Evolutionary conservation across 208 protist species (phyloP).

Genomic region (Trypanosoma mega): DNA sequence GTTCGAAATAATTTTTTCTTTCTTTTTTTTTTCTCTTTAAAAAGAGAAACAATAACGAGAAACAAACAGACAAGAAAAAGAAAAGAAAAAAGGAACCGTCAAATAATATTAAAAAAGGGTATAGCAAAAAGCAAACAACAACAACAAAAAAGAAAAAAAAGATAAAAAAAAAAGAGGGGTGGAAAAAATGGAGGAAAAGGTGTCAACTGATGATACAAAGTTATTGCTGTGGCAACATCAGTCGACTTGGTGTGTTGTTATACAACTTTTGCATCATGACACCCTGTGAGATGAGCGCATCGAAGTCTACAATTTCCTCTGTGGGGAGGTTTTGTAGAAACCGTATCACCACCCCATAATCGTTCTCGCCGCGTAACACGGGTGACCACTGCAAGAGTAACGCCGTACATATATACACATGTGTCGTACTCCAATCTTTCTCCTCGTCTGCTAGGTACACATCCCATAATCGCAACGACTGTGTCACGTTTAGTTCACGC

Average conservation of each 20-base stretch:
- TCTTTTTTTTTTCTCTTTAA: slow-evolving; percentile 1
- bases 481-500: slow-evolving; percentile 76
- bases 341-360: slow-evolving; percentile 61
- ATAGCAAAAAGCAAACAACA: too few relatives aligned
- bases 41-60: neutral
- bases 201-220: slow-evolving; percentile 6
- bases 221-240: slow-evolving; percentile 7
- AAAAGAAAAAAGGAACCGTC: too few relatives aligned
- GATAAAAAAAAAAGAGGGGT: slow-evolving; percentile 1
- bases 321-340: slow-evolving; percentile 80
- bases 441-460: slow-evolving; percentile 85
- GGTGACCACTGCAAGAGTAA: slow-evolving; percentile 69
- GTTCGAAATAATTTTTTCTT: neutral
- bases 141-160: too few relatives aligned
- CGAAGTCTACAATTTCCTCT: slow-evolving; percentile 49
- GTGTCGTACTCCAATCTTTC: slow-evolving; percentile 56
- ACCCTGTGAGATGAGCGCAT: slow-evolving; percentile 61
- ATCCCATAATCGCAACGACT: slow-evolving; percentile 86
- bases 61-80: too few relatives aligned
- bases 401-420: slow-evolving; percentile 90
- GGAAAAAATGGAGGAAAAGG: neutral
- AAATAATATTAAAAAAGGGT: too few relatives aligned
- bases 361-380: slow-evolving; percentile 43
- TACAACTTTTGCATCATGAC: slow-evolving; percentile 74
- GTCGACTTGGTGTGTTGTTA: slow-evolving; percentile 34